A percentile compares a stretch with the other conserved stretches of the same genome.
These are phyloP conservation scores for Kokia cookei DNA, from an alignment of 441 rosid genomes.

Conservation along the genomic window DNA sequence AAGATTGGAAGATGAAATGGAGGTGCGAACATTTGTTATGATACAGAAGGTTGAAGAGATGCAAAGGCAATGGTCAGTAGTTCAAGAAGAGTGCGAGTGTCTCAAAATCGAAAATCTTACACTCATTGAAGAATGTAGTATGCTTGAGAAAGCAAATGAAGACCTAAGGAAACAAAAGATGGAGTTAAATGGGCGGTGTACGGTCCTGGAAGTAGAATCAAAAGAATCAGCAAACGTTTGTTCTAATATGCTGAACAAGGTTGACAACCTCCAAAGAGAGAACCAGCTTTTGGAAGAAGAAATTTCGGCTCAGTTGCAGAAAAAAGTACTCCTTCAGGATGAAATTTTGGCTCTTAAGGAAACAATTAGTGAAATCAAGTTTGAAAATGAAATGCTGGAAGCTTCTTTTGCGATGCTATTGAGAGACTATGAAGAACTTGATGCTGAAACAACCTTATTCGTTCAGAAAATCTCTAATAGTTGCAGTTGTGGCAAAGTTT, in stretches of 20 bases:
- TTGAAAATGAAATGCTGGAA: conserved; percentile 44
- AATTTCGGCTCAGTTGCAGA: conserved; percentile 38
- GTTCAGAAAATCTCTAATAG: conserved; percentile 31
- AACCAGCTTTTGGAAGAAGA: conserved; percentile 44
- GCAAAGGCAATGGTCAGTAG: conserved; percentile 39
- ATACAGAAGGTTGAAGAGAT: conserved; percentile 34
- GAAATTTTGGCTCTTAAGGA: conserved; percentile 37
- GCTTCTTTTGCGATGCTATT: conserved; percentile 35
- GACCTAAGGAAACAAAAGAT: conserved; percentile 44
- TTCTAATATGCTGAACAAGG: conserved; percentile 26
- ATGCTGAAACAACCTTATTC: conserved; percentile 24
- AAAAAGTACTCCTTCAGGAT: conserved; percentile 33
- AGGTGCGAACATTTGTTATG: conserved; percentile 30
- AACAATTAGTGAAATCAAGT: conserved; percentile 31
- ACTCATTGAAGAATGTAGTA: conserved; percentile 38
- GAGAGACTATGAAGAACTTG: conserved; percentile 41
- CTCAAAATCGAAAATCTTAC: conserved; percentile 33
- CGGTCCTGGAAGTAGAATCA: conserved; percentile 38
- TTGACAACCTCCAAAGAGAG: conserved; percentile 41
- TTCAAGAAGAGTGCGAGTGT: conserved; percentile 39
- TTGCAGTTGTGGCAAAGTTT: conserved; percentile 34
- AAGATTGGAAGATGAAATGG: conserved; percentile 32
- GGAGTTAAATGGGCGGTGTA: conserved; percentile 34
- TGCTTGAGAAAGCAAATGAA: conserved; percentile 41
- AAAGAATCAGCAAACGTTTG: conserved; percentile 38